A percentile compares a stretch with the other conserved stretches of the same genome.
Evolutionary conservation across 352 stramenopile genomes (phyloP).

Genomic region (Pythium aristosporum): DNA sequence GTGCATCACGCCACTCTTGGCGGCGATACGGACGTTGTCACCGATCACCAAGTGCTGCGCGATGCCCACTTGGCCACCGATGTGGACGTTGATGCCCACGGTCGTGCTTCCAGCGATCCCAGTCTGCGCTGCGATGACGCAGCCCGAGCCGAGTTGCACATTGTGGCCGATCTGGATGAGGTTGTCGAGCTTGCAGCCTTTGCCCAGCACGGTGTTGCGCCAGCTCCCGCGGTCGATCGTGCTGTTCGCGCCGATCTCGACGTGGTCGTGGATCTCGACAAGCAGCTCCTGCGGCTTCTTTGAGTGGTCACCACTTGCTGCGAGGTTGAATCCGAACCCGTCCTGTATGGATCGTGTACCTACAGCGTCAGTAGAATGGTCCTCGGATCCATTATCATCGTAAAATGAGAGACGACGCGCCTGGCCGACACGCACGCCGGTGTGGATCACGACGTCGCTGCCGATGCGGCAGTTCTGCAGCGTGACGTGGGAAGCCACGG

Average conservation of each 20-base stretch:
- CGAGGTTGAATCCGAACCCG: slow-evolving; percentile 81
- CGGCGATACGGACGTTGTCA: slow-evolving; percentile 82
- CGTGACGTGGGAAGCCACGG: slow-evolving; percentile 54
- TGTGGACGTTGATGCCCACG: slow-evolving; percentile 67
- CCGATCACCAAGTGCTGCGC: slow-evolving; percentile 79
- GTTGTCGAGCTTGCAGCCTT: slow-evolving; percentile 83
- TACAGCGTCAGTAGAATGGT: background rate
- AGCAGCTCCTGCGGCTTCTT: slow-evolving; percentile 83
- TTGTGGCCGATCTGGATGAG: slow-evolving; percentile 89
- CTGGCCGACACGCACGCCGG: slow-evolving; percentile 69
- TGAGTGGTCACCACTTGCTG: slow-evolving; percentile 47
- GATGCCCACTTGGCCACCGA: slow-evolving; percentile 83
- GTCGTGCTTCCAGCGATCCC: slow-evolving; percentile 84
- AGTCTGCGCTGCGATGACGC: slow-evolving; percentile 77
- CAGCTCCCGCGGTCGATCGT: slow-evolving; percentile 85
- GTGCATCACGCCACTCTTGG: slow-evolving; percentile 85
- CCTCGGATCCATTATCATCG: too few species aligned
- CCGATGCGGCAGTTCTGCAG: slow-evolving; percentile 73
- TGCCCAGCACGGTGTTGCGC: slow-evolving; percentile 74
- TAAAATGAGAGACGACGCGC: slow-evolving; percentile 15
- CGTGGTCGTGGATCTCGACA: slow-evolving; percentile 77
- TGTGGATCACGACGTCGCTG: slow-evolving; percentile 63
- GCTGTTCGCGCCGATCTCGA: slow-evolving; percentile 84
- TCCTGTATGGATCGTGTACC: slow-evolving; percentile 33
- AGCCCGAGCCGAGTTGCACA: slow-evolving; percentile 67